Conservation (phyloP, 345 rosid species). For the Reutealis trisperma region DNA sequence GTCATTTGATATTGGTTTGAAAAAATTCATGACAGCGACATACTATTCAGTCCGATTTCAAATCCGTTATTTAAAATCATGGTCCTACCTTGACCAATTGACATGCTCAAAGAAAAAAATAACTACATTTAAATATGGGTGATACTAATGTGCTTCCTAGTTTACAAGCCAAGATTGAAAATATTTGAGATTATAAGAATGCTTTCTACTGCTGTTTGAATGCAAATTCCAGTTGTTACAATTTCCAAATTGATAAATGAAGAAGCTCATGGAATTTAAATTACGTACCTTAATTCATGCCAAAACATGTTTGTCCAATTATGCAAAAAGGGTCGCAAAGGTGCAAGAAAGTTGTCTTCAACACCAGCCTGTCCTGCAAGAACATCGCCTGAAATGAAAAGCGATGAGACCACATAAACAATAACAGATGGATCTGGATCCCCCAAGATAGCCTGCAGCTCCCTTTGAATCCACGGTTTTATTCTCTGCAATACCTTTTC, state of each 20-base stretch:
- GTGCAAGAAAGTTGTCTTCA: constrained; percentile 35
- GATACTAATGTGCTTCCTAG: not conserved
- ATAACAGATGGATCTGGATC: constrained; percentile 72
- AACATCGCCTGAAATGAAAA: constrained; percentile 43
- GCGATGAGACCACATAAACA: constrained; percentile 62
- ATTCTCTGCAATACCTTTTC: constrained; percentile 43
- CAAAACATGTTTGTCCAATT: constrained; percentile 52
- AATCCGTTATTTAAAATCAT: too few species aligned
- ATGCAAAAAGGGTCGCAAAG: constrained; percentile 49
- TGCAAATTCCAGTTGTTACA: not conserved
- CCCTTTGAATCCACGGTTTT: constrained; percentile 78
- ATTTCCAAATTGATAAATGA: not conserved
- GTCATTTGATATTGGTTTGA: too few species aligned
- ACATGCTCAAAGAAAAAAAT: not conserved
- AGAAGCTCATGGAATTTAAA: not conserved
- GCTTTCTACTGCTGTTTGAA: not conserved
- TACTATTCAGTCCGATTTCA: too few species aligned
- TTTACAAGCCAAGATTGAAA: not conserved
- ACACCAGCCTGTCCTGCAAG: constrained; percentile 21
- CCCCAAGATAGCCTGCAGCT: constrained; percentile 63
- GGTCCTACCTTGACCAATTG: not conserved
- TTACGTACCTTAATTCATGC: constrained; percentile 68
- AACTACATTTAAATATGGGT: not conserved
- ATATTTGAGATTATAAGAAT: not conserved
- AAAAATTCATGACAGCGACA: too few species aligned